phyloP scores from a whole-genome alignment of 2,329 filamentous ascomycete species.

The Fusarium sp. region DNA sequence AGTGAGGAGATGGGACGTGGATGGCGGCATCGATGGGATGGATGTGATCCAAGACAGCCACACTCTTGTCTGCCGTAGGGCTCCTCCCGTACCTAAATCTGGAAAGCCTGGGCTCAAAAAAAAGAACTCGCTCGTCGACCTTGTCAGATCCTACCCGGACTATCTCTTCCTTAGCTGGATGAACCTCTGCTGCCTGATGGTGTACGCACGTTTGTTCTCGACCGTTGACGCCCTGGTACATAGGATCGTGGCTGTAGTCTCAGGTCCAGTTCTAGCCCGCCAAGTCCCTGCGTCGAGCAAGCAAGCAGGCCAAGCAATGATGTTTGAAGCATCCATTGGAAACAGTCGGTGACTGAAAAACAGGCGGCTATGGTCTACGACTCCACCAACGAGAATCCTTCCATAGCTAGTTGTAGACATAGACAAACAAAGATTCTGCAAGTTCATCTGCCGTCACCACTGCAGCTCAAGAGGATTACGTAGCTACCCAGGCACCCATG shows the following conservation, averaged over 20 bases:
- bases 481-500: not conserved
- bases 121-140: not conserved
- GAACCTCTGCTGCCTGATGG: not conserved
- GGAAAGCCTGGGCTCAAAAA: not conserved
- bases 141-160: not conserved
- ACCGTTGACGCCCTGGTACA: not conserved
- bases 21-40: not conserved
- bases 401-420: not conserved
- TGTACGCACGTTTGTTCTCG: not conserved
- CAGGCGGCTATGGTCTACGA: not conserved
- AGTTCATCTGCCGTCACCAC: not conserved
- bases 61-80: too few relatives aligned
- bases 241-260: not conserved
- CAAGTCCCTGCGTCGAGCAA: not conserved
- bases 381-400: not conserved
- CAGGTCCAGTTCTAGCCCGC: not conserved
- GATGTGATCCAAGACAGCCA: not conserved
- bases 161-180: not conserved
- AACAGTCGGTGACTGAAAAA: conserved; percentile 19
- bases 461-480: not conserved
- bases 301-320: not conserved
- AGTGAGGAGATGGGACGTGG: not conserved
- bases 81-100: too few relatives aligned
- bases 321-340: conserved; percentile 9
- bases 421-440: not conserved